Evolutionary conservation across 306 rosid species (phyloP).

Genomic region (Astragalus glycyphyllos): DNA sequence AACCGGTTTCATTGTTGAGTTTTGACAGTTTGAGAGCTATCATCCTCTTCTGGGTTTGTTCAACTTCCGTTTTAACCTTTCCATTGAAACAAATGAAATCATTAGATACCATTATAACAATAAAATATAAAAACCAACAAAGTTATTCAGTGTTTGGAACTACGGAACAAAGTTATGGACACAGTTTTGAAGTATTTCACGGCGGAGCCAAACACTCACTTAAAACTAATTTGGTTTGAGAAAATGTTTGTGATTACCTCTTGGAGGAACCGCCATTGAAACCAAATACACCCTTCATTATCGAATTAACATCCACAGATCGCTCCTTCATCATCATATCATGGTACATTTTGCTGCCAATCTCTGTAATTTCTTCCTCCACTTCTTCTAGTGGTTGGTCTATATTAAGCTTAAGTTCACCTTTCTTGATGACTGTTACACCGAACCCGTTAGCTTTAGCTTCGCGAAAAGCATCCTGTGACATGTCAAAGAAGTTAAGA

Average conservation of each 20-base stretch:
- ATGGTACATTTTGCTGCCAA: slow-evolving; percentile 96
- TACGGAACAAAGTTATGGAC: too few relatives aligned
- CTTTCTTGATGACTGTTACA: slow-evolving; percentile 85
- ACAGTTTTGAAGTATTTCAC: too few relatives aligned
- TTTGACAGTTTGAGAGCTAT: slow-evolving; percentile 24
- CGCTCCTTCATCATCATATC: slow-evolving; percentile 79
- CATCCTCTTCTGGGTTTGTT: slow-evolving; percentile 58
- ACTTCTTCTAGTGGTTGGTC: slow-evolving; percentile 89
- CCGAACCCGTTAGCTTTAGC: slow-evolving; percentile 86
- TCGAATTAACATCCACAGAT: slow-evolving; percentile 80
- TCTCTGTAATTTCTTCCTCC: slow-evolving; percentile 82
- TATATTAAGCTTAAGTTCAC: slow-evolving; percentile 84
- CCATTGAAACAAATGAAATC: slow-evolving; percentile 45
- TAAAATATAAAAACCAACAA: slow-evolving; percentile 30
- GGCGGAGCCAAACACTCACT: too few relatives aligned
- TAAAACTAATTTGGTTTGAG: background rate
- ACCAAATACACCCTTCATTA: slow-evolving; percentile 92
- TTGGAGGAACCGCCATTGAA: slow-evolving; percentile 54
- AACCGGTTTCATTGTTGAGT: slow-evolving; percentile 21
- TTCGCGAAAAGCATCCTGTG: slow-evolving; percentile 81
- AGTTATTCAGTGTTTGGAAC: too few relatives aligned
- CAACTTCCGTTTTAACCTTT: slow-evolving; percentile 58
- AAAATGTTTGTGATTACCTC: slow-evolving; percentile 52
- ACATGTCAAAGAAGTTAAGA: slow-evolving; percentile 12
- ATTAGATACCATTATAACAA: slow-evolving; percentile 35